Evolutionary conservation across 164 flowering plant genomes (phyloP), one percentile per base, ranked within the genome.

Genomic region (Echeveria elegans): DNA sequence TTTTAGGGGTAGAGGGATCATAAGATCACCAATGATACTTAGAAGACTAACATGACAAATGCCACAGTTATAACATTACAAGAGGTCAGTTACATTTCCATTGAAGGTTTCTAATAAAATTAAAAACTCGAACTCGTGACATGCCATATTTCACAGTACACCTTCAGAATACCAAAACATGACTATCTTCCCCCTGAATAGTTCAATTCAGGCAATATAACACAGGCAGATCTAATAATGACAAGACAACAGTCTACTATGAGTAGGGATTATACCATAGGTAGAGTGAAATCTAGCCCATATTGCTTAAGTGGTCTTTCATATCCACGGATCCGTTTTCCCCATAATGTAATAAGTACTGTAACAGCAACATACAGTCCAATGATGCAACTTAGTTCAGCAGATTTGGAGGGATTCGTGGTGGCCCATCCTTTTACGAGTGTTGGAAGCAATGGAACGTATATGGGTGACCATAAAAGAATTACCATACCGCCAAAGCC

Each of bases 391-490:
- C 77, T 82, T 74, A 88, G 73, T 73, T 80, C 86, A 65, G 86
- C 86, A 67, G 86, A 68, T 76, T 73, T 80, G 32, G 83, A 77
- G 30, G 96, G 74, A 28, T 53, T 85, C 56, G 75, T 79, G 65
- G 84, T 66, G 48, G 88, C 72, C 96, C 95, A 89, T 73, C 84
- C 77, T 68, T 82, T 93, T 66, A 91, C 82, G 58, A 94, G 83
- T 37, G 89, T 79, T 34, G 97, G 99, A 71, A 94, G 80, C 64
- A 91, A 69, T 30, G 99, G 99, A 72, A 94, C 75, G 63, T 81
- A 79, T 62, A 94, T 82, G 0, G 99, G 99, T 34, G 97, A 80
- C 99, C 99, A 94, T 30, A 94, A 72, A 73, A 94, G 83, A 79
- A 90, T 83, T 77, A 83, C 92, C 97, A 94, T 82, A 73, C 77